Evolutionary conservation across 306 rosid genomes (phyloP).

Genomic region (Cicer bijugum): DNA sequence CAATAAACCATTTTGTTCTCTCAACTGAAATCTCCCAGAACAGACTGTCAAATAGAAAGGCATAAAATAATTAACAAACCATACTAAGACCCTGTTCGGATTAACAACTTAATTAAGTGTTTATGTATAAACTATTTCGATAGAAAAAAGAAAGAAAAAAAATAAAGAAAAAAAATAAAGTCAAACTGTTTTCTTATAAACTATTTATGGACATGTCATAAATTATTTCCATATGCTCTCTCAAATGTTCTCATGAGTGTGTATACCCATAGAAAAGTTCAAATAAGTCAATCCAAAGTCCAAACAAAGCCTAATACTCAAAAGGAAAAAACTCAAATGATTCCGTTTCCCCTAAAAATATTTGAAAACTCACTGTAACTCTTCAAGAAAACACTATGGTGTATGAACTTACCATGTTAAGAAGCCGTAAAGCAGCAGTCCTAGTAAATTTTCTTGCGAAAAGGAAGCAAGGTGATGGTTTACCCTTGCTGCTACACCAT

Average conservation of each 20-base stretch:
- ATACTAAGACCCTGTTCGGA: background rate
- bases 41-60: constrained; percentile 56
- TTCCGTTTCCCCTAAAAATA: background rate
- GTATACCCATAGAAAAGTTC: background rate
- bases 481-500: constrained; percentile 92
- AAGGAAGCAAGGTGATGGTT: constrained; percentile 90
- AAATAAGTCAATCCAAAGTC: background rate
- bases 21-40: constrained; percentile 56
- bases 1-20: constrained; percentile 41
- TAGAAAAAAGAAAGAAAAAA: background rate
- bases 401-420: constrained; percentile 66
- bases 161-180: background rate
- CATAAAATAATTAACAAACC: constrained; percentile 29
- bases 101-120: background rate
- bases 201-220: background rate
- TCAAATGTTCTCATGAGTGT: background rate
- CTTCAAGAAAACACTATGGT: constrained; percentile 14
- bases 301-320: background rate
- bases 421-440: constrained; percentile 91
- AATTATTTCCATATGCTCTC: background rate
- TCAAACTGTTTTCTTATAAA: background rate
- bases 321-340: background rate
- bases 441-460: constrained; percentile 93
- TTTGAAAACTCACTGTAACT: constrained; percentile 2
- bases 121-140: background rate